Conservation (phyloP, 2,329 filamentous ascomycete species). For the Ceratocystis alfenasii region DNA sequence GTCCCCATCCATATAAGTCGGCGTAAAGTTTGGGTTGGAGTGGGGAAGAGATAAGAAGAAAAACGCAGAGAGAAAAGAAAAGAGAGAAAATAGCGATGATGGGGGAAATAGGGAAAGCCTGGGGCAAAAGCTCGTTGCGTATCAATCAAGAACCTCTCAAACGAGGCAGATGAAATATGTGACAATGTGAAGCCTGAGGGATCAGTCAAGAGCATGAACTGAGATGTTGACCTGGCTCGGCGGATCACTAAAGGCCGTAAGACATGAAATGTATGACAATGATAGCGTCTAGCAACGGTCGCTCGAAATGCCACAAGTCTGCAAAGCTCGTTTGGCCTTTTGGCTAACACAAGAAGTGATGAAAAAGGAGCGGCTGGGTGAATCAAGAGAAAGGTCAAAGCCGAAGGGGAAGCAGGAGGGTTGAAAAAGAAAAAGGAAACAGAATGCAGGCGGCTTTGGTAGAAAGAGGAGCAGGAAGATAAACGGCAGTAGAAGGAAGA, state of each 20-base stretch:
- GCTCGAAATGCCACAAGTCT: background rate
- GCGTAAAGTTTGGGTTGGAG: background rate
- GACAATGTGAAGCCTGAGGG: background rate
- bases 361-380: background rate
- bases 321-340: background rate
- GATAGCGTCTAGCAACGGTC: background rate
- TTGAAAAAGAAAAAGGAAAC: background rate
- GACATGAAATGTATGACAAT: no score
- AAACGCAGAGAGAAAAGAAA: background rate
- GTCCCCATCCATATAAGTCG: background rate
- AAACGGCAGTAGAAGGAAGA: background rate
- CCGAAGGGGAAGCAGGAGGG: background rate
- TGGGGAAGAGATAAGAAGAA: background rate
- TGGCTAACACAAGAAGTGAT: background rate
- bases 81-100: background rate
- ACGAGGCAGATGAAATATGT: background rate
- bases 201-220: background rate
- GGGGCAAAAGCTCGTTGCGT: background rate
- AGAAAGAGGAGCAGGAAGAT: background rate
- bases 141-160: conserved; percentile 2
- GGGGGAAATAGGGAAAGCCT: background rate
- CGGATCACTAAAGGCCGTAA: no score
- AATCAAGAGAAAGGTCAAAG: background rate
- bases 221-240: no score
- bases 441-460: background rate